These are phyloP conservation scores for Populus pruinosa DNA, from an alignment of 345 rosid genomes.

Conservation along the genomic window DNA sequence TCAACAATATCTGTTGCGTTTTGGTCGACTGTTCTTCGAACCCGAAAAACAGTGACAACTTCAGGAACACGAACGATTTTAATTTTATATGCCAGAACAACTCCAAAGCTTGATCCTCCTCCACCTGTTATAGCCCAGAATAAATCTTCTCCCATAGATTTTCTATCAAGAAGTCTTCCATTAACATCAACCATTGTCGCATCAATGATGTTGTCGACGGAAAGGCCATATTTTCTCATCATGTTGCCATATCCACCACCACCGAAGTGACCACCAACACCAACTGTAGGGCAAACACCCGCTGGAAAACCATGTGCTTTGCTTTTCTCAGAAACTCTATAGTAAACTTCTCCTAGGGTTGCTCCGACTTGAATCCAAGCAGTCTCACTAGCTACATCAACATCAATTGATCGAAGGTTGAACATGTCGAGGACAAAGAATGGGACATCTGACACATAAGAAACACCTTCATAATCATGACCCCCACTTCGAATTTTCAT, in stretches of 20 bases:
- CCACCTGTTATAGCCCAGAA: constrained; percentile 15
- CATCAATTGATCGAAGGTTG: neutral
- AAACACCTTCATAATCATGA: constrained; percentile 6
- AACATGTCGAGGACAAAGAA: constrained; percentile 14
- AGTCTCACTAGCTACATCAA: neutral
- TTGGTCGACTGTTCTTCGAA: constrained; percentile 3
- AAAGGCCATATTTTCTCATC: constrained; percentile 12
- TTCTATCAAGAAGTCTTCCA: constrained; percentile 7
- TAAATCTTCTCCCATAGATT: constrained; percentile 9
- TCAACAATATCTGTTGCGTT: constrained; percentile 10
- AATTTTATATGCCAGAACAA: constrained; percentile 6
- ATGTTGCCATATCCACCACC: constrained; percentile 13
- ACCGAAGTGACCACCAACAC: constrained; percentile 7
- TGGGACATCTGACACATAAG: neutral
- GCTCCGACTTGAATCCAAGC: constrained; percentile 10
- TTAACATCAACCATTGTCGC: constrained; percentile 2
- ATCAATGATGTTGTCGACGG: constrained; percentile 4
- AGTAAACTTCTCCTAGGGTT: constrained; percentile 3
- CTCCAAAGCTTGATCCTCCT: constrained; percentile 12
- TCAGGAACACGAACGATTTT: constrained; percentile 10
- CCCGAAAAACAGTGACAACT: constrained; percentile 1
- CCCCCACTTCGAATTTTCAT: constrained; percentile 16
- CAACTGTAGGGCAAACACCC: constrained; percentile 2
- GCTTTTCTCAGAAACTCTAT: constrained; percentile 10
- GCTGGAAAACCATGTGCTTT: constrained; percentile 5